Evolutionary conservation across 225 moss, liverwort and hornwort species (phyloP).

Genomic region (Marchantia polymorpha): DNA sequence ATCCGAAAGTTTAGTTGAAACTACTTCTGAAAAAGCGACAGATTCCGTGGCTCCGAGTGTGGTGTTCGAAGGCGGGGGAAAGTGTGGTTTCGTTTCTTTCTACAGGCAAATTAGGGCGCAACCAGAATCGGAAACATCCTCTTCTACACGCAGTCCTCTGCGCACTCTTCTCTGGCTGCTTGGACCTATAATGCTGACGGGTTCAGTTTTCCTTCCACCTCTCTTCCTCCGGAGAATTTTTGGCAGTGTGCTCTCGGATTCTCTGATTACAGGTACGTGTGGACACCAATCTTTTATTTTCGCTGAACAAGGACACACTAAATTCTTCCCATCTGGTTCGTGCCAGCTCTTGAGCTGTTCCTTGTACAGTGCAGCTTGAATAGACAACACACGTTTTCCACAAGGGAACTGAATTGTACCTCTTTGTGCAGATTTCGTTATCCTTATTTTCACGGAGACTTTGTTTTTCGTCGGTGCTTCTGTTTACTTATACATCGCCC

Average conservation of each 20-base stretch:
- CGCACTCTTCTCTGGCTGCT: slow-evolving; percentile 65
- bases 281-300: neutral
- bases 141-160: slow-evolving; percentile 22
- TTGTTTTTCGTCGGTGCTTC: slow-evolving; percentile 79
- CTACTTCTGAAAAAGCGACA: neutral
- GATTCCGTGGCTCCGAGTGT: neutral
- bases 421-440: slow-evolving; percentile 75
- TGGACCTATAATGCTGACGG: slow-evolving; percentile 75
- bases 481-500: slow-evolving; percentile 75
- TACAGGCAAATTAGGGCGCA: slow-evolving; percentile 21
- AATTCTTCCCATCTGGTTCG: too few species aligned
- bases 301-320: too few species aligned
- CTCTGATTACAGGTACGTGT: slow-evolving; percentile 72
- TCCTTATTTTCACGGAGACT: slow-evolving; percentile 89
- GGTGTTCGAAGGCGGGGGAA: slow-evolving; percentile 32
- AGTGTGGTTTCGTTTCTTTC: slow-evolving; percentile 37
- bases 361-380: too few species aligned
- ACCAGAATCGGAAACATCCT: slow-evolving; percentile 30
- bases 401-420: neutral
- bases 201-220: slow-evolving; percentile 88
- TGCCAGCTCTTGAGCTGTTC: too few species aligned
- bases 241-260: slow-evolving; percentile 77
- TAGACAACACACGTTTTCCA: too few species aligned
- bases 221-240: slow-evolving; percentile 82
- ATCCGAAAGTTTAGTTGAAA: neutral